Evolutionary conservation across 768 basidiomycete species (phyloP).

Genomic region (Lentinula lateritia): DNA sequence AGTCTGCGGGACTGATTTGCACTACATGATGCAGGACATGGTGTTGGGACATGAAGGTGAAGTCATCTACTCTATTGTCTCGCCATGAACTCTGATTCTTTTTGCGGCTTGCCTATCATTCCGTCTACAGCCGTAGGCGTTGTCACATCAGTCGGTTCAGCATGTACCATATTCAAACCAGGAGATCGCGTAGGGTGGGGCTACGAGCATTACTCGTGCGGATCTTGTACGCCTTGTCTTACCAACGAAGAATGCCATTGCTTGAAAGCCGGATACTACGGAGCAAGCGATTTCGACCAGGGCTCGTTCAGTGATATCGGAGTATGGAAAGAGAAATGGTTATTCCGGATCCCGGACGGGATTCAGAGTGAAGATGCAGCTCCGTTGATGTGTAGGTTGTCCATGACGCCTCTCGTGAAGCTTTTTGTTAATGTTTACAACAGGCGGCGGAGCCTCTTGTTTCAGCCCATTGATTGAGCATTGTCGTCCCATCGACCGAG

Average conservation of each 20-base stretch:
- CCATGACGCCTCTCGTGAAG: not conserved
- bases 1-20: conserved; percentile 29
- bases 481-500: conserved; percentile 21
- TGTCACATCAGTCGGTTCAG: conserved; percentile 21
- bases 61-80: too few relatives aligned
- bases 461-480: conserved; percentile 17
- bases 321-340: conserved; percentile 22
- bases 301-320: conserved; percentile 27
- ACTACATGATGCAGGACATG: conserved; percentile 21
- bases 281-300: conserved; percentile 19
- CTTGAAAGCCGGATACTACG: not conserved
- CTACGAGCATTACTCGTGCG: conserved; percentile 23
- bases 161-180: conserved; percentile 6
- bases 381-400: conserved; percentile 26
- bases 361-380: conserved; percentile 22
- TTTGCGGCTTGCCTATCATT: not conserved
- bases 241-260: conserved; percentile 26
- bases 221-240: conserved; percentile 24
- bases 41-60: conserved; percentile 31
- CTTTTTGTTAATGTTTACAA: not conserved
- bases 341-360: conserved; percentile 24
- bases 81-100: not conserved
- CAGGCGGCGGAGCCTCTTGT: conserved; percentile 25
- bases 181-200: conserved; percentile 32
- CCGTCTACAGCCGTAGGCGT: conserved; percentile 16